Conservation (phyloP, 1,284 basidiomycete species). For the Trichosporon inkin region DNA sequence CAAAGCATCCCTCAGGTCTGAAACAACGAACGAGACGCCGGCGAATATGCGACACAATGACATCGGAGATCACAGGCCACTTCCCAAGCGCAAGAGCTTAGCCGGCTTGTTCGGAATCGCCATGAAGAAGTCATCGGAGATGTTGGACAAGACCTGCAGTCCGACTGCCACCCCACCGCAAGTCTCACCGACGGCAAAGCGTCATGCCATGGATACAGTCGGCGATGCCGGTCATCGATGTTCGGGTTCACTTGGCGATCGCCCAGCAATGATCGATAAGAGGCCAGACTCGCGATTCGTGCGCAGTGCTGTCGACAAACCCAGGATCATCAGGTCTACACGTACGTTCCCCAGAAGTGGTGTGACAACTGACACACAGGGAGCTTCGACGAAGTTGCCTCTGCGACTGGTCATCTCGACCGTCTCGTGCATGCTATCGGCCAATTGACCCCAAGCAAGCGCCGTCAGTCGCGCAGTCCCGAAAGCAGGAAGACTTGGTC, state of each 20-base stretch:
- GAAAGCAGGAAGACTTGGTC: background rate
- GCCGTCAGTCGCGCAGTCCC: background rate
- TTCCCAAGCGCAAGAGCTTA: slow-evolving; percentile 4
- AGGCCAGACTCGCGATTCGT: background rate
- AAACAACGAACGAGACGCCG: background rate
- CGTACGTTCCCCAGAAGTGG: background rate
- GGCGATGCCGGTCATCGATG: background rate
- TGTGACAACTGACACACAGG: background rate
- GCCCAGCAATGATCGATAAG: background rate
- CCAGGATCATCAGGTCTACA: background rate
- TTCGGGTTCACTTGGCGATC: background rate
- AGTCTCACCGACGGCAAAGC: background rate
- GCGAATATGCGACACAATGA: too few species aligned
- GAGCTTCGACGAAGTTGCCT: background rate
- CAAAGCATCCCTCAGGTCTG: background rate
- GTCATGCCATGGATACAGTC: background rate
- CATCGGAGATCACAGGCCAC: background rate
- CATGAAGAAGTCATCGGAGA: background rate
- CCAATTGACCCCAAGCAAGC: background rate
- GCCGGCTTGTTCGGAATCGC: background rate
- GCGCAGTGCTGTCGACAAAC: background rate
- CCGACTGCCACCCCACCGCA: background rate
- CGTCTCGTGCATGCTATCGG: background rate
- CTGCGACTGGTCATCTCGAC: background rate
- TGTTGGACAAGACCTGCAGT: background rate